phyloP scores from a whole-genome alignment of 192 early-diverging fungal species.

The Coemansia sp. region DNA sequence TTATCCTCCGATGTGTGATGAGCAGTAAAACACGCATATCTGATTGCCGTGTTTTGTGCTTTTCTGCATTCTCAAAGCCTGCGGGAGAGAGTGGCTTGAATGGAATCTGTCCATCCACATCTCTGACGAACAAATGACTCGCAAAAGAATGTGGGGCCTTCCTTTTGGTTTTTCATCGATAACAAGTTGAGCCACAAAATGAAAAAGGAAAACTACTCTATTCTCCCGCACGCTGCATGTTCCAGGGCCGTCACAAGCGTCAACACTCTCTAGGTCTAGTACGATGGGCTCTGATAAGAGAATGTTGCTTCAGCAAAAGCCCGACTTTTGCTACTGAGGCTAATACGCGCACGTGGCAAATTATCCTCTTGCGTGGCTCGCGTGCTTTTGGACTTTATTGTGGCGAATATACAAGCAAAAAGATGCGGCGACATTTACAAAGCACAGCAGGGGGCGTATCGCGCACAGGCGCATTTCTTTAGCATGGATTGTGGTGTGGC shows the following conservation, averaged over 20 bases:
- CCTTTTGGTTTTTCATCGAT: conserved; percentile 11
- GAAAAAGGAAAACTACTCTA: neutral
- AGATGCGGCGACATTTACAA: neutral
- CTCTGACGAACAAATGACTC: neutral
- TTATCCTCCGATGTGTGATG: neutral
- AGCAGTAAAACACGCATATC: neutral
- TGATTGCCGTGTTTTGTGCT: neutral
- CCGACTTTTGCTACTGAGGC: neutral
- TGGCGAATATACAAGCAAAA: too few species aligned
- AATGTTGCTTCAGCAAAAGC: too few species aligned
- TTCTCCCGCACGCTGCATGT: neutral
- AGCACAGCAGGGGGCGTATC: neutral
- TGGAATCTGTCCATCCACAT: neutral
- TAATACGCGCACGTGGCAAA: neutral
- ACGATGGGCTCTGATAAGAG: conserved; percentile 16
- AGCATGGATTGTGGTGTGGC: neutral
- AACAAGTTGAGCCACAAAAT: neutral
- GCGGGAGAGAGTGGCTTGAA: conserved; percentile 7
- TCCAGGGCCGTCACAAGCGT: neutral
- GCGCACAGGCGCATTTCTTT: neutral
- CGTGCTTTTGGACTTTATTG: neutral
- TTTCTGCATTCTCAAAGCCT: neutral
- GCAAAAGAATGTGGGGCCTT: neutral
- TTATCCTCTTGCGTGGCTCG: neutral
- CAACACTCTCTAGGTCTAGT: neutral